Base-by-base conservation (phyloP, 2,329 filamentous ascomycete genomes). In the Xylariaceae sp. region DNA sequence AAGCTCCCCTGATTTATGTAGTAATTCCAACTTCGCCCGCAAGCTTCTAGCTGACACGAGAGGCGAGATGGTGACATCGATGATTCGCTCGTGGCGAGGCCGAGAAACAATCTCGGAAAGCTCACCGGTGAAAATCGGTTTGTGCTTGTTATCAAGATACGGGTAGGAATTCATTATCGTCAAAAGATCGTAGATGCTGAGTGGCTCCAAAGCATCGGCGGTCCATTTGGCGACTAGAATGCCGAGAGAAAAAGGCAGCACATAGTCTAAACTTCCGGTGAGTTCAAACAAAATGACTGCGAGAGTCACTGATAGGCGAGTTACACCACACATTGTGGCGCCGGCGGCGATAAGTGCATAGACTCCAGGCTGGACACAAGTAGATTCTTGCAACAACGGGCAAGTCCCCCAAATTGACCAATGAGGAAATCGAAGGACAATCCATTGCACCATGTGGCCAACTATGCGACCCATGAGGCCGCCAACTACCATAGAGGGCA, bases 181-280 rank as follows among this genome's bases (percentile, higher is more conserved):
- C 15, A 97, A 80, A 9, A 97, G 83, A 71, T 97, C 94, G 72
- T 97, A 97, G 63, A 99, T 97, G 73, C 91, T 96, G 56, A 91
- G 82, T 13, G 93, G 94, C 73, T 99, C 94, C 55, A 99, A 84
- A 2, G 92, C 92, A 74, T 97, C 94, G 0, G 94, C 92, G 0
- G 92, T 96, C 94, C 94, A 99, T 76, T 99, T 99, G n/a, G 93
- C 87, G 34, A 96, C 92, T 3, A 97, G 80, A 39, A 99, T 91
- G 0, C 90, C 88, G 7, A 99, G 78, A 0, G 92, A 97, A 73
- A 97, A 97, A 0, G 94, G 94, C 9, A 99, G 78, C 2, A 99
- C 94, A 68, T 97, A 95, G 72, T 97, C 90, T 53, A 97, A 79
- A 72, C 91, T 96, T 57, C 94, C 94, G 0, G 94, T 99, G 42